A percentile compares a stretch with the other conserved stretches of the same genome.
phyloP scores from a whole-genome alignment of 2,329 filamentous ascomycete genomes.

The Davidsoniella australis region DNA sequence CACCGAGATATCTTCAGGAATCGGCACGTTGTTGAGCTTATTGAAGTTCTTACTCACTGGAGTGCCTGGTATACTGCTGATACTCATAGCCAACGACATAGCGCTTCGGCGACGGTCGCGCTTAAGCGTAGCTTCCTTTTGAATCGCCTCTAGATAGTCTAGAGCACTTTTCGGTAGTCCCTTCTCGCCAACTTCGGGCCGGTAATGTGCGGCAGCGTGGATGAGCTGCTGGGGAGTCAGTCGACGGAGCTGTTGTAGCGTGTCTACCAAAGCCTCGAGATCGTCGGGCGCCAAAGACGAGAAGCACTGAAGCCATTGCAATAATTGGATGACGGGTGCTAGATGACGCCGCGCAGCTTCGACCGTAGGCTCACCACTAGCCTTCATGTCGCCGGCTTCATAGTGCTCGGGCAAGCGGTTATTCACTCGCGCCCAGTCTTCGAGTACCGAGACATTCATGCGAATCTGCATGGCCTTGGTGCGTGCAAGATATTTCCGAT shows the following conservation, averaged over 20 bases:
- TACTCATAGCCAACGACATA: slow-evolving; percentile 26
- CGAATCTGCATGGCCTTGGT: slow-evolving; percentile 99
- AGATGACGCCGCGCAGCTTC: slow-evolving; percentile 74
- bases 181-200: slow-evolving; percentile 90
- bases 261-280: slow-evolving; percentile 71
- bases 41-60: slow-evolving; percentile 26
- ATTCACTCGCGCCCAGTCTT: slow-evolving; percentile 90
- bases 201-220: slow-evolving; percentile 82
- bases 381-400: slow-evolving; percentile 74
- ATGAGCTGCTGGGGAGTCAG: slow-evolving; percentile 78
- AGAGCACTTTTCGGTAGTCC: slow-evolving; percentile 72
- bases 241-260: slow-evolving; percentile 72
- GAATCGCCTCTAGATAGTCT: slow-evolving; percentile 67
- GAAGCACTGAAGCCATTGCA: slow-evolving; percentile 97
- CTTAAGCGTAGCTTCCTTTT: slow-evolving; percentile 52
- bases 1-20: slow-evolving; percentile 6
- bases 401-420: slow-evolving; percentile 92
- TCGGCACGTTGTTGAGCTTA: slow-evolving; percentile 25
- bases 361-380: slow-evolving; percentile 71
- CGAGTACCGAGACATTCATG: slow-evolving; percentile 90
- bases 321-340: slow-evolving; percentile 74
- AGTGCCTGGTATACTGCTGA: slow-evolving; percentile 23
- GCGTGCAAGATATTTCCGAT: slow-evolving; percentile 78
- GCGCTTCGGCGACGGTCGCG: slow-evolving; percentile 35
- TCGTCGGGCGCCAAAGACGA: slow-evolving; percentile 78